Base-by-base conservation (phyloP, 2,329 filamentous ascomycete species). In the Colletotrichum cordylinicola region DNA sequence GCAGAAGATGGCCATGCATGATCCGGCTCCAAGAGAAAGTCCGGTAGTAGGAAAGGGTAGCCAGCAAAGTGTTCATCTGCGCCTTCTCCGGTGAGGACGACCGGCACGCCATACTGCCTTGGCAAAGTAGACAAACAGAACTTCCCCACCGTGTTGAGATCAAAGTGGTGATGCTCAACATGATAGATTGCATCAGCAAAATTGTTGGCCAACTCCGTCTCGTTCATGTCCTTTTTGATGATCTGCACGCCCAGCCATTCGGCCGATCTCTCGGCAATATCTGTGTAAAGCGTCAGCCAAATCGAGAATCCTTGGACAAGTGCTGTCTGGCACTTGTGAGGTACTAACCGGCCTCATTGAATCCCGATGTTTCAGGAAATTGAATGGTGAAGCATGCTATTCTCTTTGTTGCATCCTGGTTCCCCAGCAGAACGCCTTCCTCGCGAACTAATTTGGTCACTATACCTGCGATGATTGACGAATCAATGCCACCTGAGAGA, bases 401-500 rank as follows among this genome's bases (percentile, higher is more conserved):
- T 8, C 74, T 48, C 8, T 80, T 78, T 1, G 78, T 78, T 4
- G 80, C 70, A 13, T 82, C 80, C 29, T 69, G 74, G 48, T 84
- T 89, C 9, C 90, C 88, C n/a, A 90, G 81, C 56, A 83, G 82
- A 16, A 85, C 82, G 24, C 87, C 84, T 62, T 88, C 82, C 65
- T 89, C 83, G 43, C 85, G 83, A 16, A 87, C 84, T 3, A 92
- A 84, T 75, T 91, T 84, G 2, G 86, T 87, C 3, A 89, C 87
- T 78, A 92, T 91, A 4, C 91, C 90, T 8, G 90, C 90, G 33
- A 92, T 81, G 2, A 87, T 84, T 0, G 90, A 91, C 0, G 89
- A 91, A 78, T 92, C 90, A 56, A 92, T 87, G 2, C 91, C 91
- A 4, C 91, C 90, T 18, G 86, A 89, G 0, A 92, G 82, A 72